Conservation (phyloP, 2,329 filamentous ascomycete species). For the Zymoseptoria crescenta region DNA sequence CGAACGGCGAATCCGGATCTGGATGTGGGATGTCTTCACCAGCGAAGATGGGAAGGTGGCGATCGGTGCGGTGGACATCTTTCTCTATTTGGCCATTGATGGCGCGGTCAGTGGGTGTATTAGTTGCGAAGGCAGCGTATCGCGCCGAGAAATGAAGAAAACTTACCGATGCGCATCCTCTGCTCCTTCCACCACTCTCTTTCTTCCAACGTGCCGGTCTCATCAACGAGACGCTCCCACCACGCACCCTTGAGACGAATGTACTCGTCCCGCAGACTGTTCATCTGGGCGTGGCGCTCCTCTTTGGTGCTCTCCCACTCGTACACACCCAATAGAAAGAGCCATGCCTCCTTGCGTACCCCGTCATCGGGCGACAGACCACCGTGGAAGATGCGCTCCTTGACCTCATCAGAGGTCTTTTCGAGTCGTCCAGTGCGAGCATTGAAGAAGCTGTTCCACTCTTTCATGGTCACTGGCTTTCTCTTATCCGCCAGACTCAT, state of each 20-base stretch:
- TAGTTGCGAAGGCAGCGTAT: conserved; percentile 7
- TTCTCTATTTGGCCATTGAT: conserved; percentile 64
- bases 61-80: conserved; percentile 94
- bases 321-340: conserved; percentile 85
- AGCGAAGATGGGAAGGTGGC: conserved; percentile 87
- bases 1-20: conserved; percentile 90
- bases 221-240: conserved; percentile 90
- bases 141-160: background rate
- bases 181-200: conserved; percentile 98
- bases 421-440: conserved; percentile 62
- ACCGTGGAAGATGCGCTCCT: conserved; percentile 94
- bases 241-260: conserved; percentile 87
- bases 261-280: conserved; percentile 85
- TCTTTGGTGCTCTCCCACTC: conserved; percentile 86
- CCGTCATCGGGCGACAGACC: conserved; percentile 83
- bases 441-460: conserved; percentile 92
- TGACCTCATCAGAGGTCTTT: conserved; percentile 83
- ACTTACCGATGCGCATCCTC: conserved; percentile 79
- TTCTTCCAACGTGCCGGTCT: conserved; percentile 69
- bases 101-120: conserved; percentile 37
- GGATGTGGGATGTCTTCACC: conserved; percentile 96
- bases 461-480: conserved; percentile 67
- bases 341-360: conserved; percentile 91
- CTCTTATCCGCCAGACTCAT: conserved; percentile 69
- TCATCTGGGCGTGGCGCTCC: conserved; percentile 73